A percentile compares a stretch with the other conserved stretches of the same genome.
These are phyloP conservation scores for Aureobasidium lini DNA, from an alignment of 2,329 filamentous ascomycete species.

Conservation along the genomic window DNA sequence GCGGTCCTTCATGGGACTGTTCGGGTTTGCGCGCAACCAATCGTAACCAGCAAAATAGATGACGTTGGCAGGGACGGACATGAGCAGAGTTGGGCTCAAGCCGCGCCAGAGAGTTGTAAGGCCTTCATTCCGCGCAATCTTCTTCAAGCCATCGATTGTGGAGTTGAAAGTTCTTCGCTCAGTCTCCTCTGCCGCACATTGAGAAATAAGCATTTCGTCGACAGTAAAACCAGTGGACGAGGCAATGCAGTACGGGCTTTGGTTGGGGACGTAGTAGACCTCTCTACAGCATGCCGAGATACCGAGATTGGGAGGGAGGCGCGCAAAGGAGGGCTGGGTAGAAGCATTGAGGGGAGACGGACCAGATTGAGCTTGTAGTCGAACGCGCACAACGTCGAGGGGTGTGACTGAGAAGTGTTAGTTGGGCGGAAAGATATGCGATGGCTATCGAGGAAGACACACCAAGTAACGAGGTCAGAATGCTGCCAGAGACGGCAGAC, in stretches of 20 bases:
- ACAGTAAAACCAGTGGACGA: constrained; percentile 36
- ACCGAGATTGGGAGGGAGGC: constrained; percentile 75
- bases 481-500: constrained; percentile 82
- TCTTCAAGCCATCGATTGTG: constrained; percentile 83
- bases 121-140: constrained; percentile 93
- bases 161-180: constrained; percentile 79
- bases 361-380: constrained; percentile 75
- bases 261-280: constrained; percentile 92
- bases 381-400: constrained; percentile 91
- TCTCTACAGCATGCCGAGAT: constrained; percentile 93
- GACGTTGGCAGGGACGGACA: constrained; percentile 92
- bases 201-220: constrained; percentile 40
- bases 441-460: constrained; percentile 25
- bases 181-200: constrained; percentile 82
- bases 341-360: constrained; percentile 46
- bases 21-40: constrained; percentile 69
- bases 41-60: constrained; percentile 99
- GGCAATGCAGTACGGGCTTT: constrained; percentile 70
- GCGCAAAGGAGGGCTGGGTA: constrained; percentile 50
- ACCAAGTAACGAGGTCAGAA: constrained; percentile 86
- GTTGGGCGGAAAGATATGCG: not conserved
- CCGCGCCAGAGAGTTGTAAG: constrained; percentile 82
- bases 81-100: constrained; percentile 84
- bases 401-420: constrained; percentile 64
- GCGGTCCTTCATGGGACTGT: constrained; percentile 59